Evolutionary conservation across 2,329 filamentous ascomycete genomes (phyloP), one percentile per base, ranked within the genome.

Genomic region (Calonectria montana): DNA sequence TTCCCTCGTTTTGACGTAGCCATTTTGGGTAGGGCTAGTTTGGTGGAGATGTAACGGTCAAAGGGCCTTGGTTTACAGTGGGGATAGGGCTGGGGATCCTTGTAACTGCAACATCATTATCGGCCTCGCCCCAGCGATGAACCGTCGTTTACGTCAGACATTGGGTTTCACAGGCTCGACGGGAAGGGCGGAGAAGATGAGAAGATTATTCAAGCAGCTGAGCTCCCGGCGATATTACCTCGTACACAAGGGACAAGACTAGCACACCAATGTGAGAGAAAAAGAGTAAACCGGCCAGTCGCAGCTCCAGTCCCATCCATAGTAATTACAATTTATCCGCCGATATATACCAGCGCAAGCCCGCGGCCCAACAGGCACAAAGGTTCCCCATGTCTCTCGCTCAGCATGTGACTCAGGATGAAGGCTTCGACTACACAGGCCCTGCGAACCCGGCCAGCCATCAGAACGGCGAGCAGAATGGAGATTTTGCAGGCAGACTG

Each of bases 371-470:
- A 21, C n/a, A 9, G 43, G n/a, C 16, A 18, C 43, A 47, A 47
- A n/a, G 18, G 10, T 12, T n/a, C 43, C 68, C 67, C 71, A 86
- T 86, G 84, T 86, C 84, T 74, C 82, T 86, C 71, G 84, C 82
- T 74, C 84, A 85, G 73, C 84, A 85, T 77, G 82, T 85, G 66
- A 85, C 83, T 18, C 81, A 83, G 59, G 65, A 67, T 9, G 83
- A 86, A 78, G 84, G 84, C 72, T 83, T 85, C 72, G 84, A 86
- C 72, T 83, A 83, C 59, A 81, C 82, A 71, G 76, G 77, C 63
- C 77, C 75, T 76, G 71, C 78, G 62, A 65, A 75, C 66, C 67
- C 71, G 67, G 75, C 68, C 5, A 55, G 25, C 1, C 57, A 43
- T 4, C 27, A 50, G 16, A 21, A 27, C 35, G 31, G 18, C 55